Evolutionary conservation across 1,139 yeast species (phyloP).

Genomic region (Sugiyamaella castrensis): DNA sequence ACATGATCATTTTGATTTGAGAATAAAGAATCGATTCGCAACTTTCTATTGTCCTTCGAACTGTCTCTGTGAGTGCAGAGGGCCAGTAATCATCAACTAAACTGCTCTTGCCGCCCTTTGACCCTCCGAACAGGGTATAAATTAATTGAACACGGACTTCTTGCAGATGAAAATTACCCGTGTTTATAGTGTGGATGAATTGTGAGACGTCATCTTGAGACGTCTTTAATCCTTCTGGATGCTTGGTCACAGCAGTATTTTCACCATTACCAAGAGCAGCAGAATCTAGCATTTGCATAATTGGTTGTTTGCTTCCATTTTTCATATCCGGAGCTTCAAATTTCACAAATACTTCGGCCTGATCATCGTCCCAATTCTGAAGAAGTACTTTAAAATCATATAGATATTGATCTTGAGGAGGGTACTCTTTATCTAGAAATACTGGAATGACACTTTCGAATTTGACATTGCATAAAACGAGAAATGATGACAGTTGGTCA

Average conservation of each 20-base stretch:
- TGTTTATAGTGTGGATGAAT: constrained; percentile 39
- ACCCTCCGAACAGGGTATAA: constrained; percentile 39
- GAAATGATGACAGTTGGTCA: constrained; percentile 30
- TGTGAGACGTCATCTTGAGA: constrained; percentile 29
- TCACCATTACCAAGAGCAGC: constrained; percentile 29
- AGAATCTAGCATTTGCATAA: constrained; percentile 43
- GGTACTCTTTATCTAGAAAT: constrained; percentile 21
- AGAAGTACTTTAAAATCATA: constrained; percentile 42
- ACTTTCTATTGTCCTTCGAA: constrained; percentile 23
- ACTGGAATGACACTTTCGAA: constrained; percentile 29
- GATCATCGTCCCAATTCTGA: constrained; percentile 44
- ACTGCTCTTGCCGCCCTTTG: constrained; percentile 12
- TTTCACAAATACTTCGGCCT: constrained; percentile 30
- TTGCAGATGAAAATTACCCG: constrained; percentile 42
- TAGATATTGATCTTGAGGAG: constrained; percentile 29
- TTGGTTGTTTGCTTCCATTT: constrained; percentile 26
- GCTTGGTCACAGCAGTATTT: neutral
- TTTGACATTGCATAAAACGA: constrained; percentile 23
- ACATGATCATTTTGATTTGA: constrained; percentile 10
- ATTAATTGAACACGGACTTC: constrained; percentile 43
- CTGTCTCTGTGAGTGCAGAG: constrained; percentile 21
- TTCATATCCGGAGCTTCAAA: constrained; percentile 18
- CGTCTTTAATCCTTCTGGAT: neutral
- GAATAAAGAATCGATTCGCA: constrained; percentile 24
- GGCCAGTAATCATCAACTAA: constrained; percentile 31